Conservation (phyloP, 768 basidiomycete genomes). For the Omphalotus guepiniiformis region DNA sequence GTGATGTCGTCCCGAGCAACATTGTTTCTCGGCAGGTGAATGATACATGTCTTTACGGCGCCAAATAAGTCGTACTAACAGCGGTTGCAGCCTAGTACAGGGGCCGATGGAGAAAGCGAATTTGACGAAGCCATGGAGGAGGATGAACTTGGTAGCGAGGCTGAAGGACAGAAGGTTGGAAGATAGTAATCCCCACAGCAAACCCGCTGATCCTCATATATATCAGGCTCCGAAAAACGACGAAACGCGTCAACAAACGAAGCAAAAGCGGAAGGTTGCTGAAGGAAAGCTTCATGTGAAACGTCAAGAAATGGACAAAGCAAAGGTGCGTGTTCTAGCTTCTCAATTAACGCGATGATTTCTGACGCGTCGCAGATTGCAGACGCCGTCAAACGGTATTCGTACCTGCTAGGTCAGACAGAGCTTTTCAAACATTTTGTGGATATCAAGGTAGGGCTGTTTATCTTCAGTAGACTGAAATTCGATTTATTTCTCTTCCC, state of each 20-base stretch:
- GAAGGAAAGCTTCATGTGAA: conserved; percentile 67
- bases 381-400: conserved; percentile 95
- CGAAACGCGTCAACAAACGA: conserved; percentile 26
- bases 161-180: conserved; percentile 32
- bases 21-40: conserved; percentile 83
- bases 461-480: not conserved
- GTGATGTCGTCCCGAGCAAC: conserved; percentile 87
- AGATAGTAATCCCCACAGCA: not conserved
- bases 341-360: not conserved
- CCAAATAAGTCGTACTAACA: conserved; percentile 10
- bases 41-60: not conserved
- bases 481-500: not conserved
- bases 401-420: conserved; percentile 96
- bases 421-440: conserved; percentile 98
- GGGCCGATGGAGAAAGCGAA: conserved; percentile 74
- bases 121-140: conserved; percentile 53
- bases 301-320: conserved; percentile 84
- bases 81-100: conserved; percentile 52
- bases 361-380: conserved; percentile 51
- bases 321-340: conserved; percentile 53
- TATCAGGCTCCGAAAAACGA: not conserved
- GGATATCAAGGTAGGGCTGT: conserved; percentile 80
- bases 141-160: conserved; percentile 58
- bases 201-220: not conserved
- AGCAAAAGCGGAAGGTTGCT: conserved; percentile 37